Base-by-base conservation (phyloP, 1,284 basidiomycete species). In the Golubevia pallescens region DNA sequence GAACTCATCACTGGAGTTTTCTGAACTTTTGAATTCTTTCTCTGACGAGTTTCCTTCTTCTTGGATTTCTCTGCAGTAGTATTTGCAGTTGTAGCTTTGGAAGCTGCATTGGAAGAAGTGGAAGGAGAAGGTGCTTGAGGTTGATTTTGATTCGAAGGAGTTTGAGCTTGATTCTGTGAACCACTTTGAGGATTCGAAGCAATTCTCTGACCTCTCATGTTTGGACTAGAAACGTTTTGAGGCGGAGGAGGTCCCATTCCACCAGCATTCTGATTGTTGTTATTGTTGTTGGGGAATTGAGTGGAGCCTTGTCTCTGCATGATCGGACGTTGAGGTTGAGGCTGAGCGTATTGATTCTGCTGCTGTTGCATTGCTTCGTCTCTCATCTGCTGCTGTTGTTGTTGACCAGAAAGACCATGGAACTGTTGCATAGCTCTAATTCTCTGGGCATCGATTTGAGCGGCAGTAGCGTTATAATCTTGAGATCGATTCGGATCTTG, bases 191-290 rank as follows among this genome's bases (percentile, higher is more conserved):
- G 34, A 38, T 10, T 10, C 5, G 34, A 38, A 38, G 34, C 5
- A 38, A 4, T 10, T 38, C 34, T 38, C 34, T 38, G 34, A 38
- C 34, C 34, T 38, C 34, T 4, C 34, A 38, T 38, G 34, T 38
- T 75, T 0, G 73, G 69, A 5, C 74, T 75, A 8, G 73, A 69
- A 34, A 77, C 68, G 32, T 68, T 68, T n/a, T 63, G 67, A 6
- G 67, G 48, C 2, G 68, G 70, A 7, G 75, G 75, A 1, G 75
- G 75, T 42, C 75, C 75, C 75, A 77, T 77, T n/a, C 75, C 77
- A 10, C 69, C 71, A 8, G 63, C 20, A 38, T 4, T 10, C 5
- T 38, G 3, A 4, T 4, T 4, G 10, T 38, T 38, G 34, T 38
- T 38, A 4, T 38, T n/a, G n/a, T 28, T 60, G 52, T 28, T 53